Base-by-base conservation (phyloP, 495 filamentous ascomycete species). In the Neurospora sublineolata region DNA sequence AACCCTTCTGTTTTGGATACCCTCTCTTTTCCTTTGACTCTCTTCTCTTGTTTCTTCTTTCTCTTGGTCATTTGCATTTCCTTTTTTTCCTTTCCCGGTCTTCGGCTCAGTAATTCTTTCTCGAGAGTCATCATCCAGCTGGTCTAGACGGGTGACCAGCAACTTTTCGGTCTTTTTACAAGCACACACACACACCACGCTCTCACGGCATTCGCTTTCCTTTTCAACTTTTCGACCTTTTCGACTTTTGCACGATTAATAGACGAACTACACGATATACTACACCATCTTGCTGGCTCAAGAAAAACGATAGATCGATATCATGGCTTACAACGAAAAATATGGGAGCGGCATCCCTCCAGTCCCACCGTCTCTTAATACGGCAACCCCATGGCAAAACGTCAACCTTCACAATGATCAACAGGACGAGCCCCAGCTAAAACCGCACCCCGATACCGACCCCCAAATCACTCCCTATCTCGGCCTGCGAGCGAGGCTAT, bases 401-500 rank as follows among this genome's bases (percentile, higher is more conserved):
- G 44, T 74, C 73, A 71, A 79, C 46, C 40, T 77, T 58, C 69
- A 72, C 7, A 36, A 69, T 23, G 68, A 69, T 2, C 67, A 37
- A 1, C 6, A 44, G 27, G 16, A 68, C 33, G 68, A 71, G 3
- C 27, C 23, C 0, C 36, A 67, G n/a, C 64, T 38, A n/a, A 67
- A 40, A 18, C 71, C 46, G 1, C 73, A 79, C 68, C 69, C 75
- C 36, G 73, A 79, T 64, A 80, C 80, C 16, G 75, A 77, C 2
- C 76, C 77, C 8, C 68, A 68, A 72, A 87, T 96, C 76, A 99
- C 93, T 68, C 96, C 95, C 37, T 98, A 98, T 77, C 91, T 99
- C 39, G 95, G 94, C 70, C 86, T 97, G 74, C 89, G 90, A 73
- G 91, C 95, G 72, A 89, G 94, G 72, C 86, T 98, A 52, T 99